phyloP scores from a whole-genome alignment of 2,329 filamentous ascomycete species.

The Endoconidiophora polonica region DNA sequence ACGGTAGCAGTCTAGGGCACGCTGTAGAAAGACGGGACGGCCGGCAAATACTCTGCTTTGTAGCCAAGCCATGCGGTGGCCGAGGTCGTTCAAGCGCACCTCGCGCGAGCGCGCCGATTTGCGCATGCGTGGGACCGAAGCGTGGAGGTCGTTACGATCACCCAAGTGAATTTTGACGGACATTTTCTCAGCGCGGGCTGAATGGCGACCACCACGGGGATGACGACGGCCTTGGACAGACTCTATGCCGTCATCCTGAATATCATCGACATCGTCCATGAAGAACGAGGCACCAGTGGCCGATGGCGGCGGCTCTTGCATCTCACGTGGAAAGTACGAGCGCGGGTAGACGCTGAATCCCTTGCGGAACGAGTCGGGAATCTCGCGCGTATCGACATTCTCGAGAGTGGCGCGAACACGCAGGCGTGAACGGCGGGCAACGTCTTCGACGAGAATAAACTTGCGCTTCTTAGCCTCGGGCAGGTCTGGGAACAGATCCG shows the following conservation, averaged over 20 bases:
- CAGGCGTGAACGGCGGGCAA: conserved; percentile 61
- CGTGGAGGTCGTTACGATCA: conserved; percentile 56
- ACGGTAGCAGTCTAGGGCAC: conserved; percentile 87
- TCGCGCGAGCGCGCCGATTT: conserved; percentile 59
- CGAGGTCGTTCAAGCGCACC: conserved; percentile 80
- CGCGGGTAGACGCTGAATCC: conserved; percentile 78
- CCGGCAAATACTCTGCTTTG: conserved; percentile 85
- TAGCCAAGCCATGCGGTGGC: conserved; percentile 91
- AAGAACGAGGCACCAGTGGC: conserved; percentile 63
- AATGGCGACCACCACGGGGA: conserved; percentile 17
- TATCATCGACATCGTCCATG: conserved; percentile 45
- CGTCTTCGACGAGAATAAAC: conserved; percentile 90
- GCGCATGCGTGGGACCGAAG: conserved; percentile 60
- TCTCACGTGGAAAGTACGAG: conserved; percentile 82
- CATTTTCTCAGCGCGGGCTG: conserved; percentile 21
- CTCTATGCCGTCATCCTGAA: conserved; percentile 32
- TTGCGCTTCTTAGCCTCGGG: conserved; percentile 86
- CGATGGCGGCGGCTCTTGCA: conserved; percentile 69
- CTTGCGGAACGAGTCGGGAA: conserved; percentile 88
- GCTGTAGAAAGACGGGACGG: conserved; percentile 72
- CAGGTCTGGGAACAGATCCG: conserved; percentile 69
- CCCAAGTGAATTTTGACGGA: conserved; percentile 45
- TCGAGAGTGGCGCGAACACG: conserved; percentile 88
- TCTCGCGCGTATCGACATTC: conserved; percentile 83
- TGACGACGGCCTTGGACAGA: conserved; percentile 27